These are phyloP conservation scores for Butyriboletus loyo DNA, from an alignment of 768 basidiomycete genomes.

Conservation along the genomic window DNA sequence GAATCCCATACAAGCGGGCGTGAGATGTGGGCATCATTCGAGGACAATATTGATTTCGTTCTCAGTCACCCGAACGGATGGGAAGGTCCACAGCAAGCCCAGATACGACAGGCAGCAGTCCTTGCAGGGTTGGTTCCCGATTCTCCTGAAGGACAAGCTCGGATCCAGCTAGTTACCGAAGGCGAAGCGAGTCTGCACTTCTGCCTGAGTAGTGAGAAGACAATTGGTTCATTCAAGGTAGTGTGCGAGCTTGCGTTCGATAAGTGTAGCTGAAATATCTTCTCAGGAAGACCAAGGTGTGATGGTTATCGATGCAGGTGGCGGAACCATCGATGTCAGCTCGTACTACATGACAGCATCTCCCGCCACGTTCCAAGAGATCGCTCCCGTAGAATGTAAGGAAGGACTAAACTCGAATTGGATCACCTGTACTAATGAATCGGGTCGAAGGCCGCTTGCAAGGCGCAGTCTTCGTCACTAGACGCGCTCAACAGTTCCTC, in stretches of 20 bases:
- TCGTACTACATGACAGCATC: slow-evolving; percentile 44
- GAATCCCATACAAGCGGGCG: slow-evolving; percentile 43
- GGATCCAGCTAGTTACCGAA: slow-evolving; percentile 47
- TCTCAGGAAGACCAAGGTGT: slow-evolving; percentile 44
- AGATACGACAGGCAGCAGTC: slow-evolving; percentile 44
- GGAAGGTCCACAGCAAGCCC: slow-evolving; percentile 43
- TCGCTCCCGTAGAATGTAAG: slow-evolving; percentile 45
- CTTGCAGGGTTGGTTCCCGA: slow-evolving; percentile 39
- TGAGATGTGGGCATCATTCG: slow-evolving; percentile 41
- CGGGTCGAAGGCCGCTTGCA: slow-evolving; percentile 43
- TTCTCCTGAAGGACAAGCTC: slow-evolving; percentile 33
- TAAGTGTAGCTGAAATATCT: not conserved
- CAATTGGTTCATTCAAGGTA: slow-evolving; percentile 28
- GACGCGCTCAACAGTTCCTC: slow-evolving; percentile 40
- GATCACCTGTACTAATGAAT: not conserved
- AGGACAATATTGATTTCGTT: slow-evolving; percentile 41
- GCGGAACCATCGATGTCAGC: slow-evolving; percentile 60
- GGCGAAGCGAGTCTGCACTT: slow-evolving; percentile 54
- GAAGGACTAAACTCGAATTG: not conserved
- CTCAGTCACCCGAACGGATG: slow-evolving; percentile 49
- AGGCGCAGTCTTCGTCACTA: slow-evolving; percentile 51
- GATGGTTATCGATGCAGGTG: slow-evolving; percentile 59
- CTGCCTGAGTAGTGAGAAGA: slow-evolving; percentile 39
- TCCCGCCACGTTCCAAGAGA: slow-evolving; percentile 42
- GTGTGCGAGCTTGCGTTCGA: not conserved